phyloP scores from a whole-genome alignment of 805 yeast species.

The Cyberlindnera petersonii region DNA sequence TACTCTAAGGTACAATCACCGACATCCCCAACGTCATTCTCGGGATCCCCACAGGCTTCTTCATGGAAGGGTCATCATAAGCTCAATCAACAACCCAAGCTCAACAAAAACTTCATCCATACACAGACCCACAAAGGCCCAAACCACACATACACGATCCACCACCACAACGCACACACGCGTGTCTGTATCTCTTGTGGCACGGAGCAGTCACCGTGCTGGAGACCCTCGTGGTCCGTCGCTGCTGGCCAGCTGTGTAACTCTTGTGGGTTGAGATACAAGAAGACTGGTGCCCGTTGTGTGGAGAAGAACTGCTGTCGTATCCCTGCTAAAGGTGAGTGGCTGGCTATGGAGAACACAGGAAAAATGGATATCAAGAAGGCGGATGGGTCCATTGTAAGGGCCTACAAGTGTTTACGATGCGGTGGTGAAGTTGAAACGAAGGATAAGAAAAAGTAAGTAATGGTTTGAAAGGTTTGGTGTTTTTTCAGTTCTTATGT shows the following conservation, averaged over 20 bases:
- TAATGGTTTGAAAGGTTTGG: too few relatives aligned
- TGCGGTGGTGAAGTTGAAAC: constrained; percentile 56
- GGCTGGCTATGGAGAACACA: constrained; percentile 79
- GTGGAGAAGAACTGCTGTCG: constrained; percentile 68
- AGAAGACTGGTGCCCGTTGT: constrained; percentile 92
- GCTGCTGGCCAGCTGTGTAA: constrained; percentile 94
- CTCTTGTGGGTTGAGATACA: constrained; percentile 91
- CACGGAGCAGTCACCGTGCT: constrained; percentile 88
- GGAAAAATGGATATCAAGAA: constrained; percentile 41
- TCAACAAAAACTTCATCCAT: constrained; percentile 24
- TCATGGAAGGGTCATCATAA: constrained; percentile 20
- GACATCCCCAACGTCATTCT: constrained; percentile 11
- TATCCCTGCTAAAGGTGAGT: constrained; percentile 95
- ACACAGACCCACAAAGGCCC: constrained; percentile 28
- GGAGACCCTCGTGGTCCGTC: constrained; percentile 97
- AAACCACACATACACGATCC: constrained; percentile 29
- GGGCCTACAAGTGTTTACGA: constrained; percentile 51
- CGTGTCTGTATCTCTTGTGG: constrained; percentile 88
- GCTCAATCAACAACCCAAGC: constrained; percentile 14
- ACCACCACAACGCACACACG: constrained; percentile 25
- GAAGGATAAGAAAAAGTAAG: constrained; percentile 21
- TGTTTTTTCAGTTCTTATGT: not conserved
- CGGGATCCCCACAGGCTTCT: constrained; percentile 2
- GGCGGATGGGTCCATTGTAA: constrained; percentile 26
- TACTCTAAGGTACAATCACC: constrained; percentile 11